Conservation (phyloP, 495 filamentous ascomycete species). For the Annulohypoxylon moriforme region DNA sequence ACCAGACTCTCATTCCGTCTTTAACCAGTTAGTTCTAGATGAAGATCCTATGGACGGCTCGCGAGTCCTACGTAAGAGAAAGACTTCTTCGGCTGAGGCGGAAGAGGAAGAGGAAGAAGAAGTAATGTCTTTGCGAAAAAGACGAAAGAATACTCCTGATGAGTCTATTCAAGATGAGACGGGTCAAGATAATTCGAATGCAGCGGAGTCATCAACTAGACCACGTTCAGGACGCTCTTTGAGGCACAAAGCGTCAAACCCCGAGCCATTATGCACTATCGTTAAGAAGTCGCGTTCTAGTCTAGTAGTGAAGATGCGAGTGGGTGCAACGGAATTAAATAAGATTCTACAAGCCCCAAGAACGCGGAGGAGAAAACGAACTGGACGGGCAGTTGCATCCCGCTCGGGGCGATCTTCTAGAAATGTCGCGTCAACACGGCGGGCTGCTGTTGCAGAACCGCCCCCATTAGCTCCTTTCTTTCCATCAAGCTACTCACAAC, state of each 20-base stretch:
- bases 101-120: constrained; percentile 61
- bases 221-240: constrained; percentile 55
- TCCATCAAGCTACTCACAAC: constrained; percentile 66
- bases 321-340: constrained; percentile 69
- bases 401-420: constrained; percentile 51
- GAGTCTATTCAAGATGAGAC: constrained; percentile 49
- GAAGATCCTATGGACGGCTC: constrained; percentile 89
- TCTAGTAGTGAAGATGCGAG: constrained; percentile 61
- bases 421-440: constrained; percentile 45
- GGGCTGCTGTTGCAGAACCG: constrained; percentile 47
- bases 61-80: constrained; percentile 86
- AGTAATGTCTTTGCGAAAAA: constrained; percentile 56
- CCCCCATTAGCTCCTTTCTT: constrained; percentile 63
- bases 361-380: constrained; percentile 62
- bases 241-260: constrained; percentile 50
- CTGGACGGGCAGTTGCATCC: constrained; percentile 43
- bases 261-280: constrained; percentile 39
- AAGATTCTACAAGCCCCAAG: constrained; percentile 65
- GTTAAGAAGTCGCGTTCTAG: constrained; percentile 55
- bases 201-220: constrained; percentile 47
- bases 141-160: constrained; percentile 56
- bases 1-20: constrained; percentile 86
- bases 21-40: constrained; percentile 80
- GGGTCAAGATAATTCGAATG: constrained; percentile 36
- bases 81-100: constrained; percentile 65